Percentiles rank a stretch among this genome's conserved stretches.
Evolutionary conservation across 768 basidiomycete species (phyloP).

Genomic region (Termitomyces sp.): DNA sequence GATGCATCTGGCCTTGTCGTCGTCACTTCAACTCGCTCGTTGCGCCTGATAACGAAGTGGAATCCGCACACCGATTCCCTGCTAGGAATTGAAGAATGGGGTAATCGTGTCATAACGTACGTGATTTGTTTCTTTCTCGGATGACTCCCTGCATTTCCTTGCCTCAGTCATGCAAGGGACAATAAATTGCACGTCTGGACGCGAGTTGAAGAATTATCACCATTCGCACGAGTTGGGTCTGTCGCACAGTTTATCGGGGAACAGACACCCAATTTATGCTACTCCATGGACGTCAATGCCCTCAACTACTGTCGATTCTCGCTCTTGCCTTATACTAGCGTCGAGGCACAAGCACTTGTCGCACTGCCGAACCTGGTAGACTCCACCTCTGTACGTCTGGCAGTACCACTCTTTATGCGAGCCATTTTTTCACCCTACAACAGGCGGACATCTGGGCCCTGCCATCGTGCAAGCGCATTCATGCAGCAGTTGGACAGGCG

Average conservation of each 20-base stretch:
- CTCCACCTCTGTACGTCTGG: slow-evolving; percentile 35
- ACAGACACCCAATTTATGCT: slow-evolving; percentile 46
- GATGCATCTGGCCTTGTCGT: slow-evolving; percentile 76
- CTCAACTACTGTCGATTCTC: slow-evolving; percentile 93
- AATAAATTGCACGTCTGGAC: slow-evolving; percentile 80
- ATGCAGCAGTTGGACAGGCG: slow-evolving; percentile 78
- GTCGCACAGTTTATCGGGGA: slow-evolving; percentile 39
- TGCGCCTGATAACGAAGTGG: slow-evolving; percentile 76
- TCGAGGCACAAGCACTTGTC: slow-evolving; percentile 41
- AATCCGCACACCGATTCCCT: slow-evolving; percentile 72
- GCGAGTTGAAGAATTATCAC: slow-evolving; percentile 37
- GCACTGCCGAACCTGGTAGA: slow-evolving; percentile 88
- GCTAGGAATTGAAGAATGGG: slow-evolving; percentile 76
- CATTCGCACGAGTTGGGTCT: slow-evolving; percentile 43
- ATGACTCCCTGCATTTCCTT: neutral
- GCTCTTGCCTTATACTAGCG: slow-evolving; percentile 32
- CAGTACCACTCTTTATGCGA: neutral
- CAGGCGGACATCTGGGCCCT: slow-evolving; percentile 88
- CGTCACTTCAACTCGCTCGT: slow-evolving; percentile 66
- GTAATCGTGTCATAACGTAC: slow-evolving; percentile 66
- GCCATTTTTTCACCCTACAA: neutral
- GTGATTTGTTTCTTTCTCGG: slow-evolving; percentile 16
- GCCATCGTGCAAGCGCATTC: slow-evolving; percentile 61
- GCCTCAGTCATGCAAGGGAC: slow-evolving; percentile 72
- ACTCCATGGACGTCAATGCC: slow-evolving; percentile 86